phyloP scores from a whole-genome alignment of 1,284 basidiomycete species.

The Sanghuangporus sanghuang region DNA sequence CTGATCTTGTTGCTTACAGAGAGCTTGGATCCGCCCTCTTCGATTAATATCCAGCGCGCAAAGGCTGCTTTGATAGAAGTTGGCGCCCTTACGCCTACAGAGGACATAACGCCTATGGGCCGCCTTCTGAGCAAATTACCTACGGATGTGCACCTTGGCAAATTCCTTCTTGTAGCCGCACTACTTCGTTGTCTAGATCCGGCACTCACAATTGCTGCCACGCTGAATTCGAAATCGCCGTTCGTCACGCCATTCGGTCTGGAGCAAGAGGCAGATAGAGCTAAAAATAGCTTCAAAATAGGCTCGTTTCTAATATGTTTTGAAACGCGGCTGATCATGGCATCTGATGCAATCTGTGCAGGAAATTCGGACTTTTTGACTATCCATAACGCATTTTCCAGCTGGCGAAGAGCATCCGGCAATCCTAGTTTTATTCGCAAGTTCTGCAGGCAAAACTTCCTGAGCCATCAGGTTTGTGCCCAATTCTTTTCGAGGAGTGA shows the following conservation, averaged over 20 bases:
- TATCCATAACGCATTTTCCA: conserved; percentile 85
- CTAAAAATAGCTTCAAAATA: conserved; percentile 76
- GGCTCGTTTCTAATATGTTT: conserved; percentile 41
- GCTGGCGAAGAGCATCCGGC: conserved; percentile 79
- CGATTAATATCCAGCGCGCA: conserved; percentile 89
- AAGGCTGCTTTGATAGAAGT: conserved; percentile 89
- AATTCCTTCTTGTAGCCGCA: conserved; percentile 86
- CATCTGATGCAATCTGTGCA: conserved; percentile 26
- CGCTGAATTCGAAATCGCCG: conserved; percentile 90
- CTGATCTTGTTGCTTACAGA: neutral
- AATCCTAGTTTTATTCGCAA: conserved; percentile 59
- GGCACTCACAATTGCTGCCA: conserved; percentile 92
- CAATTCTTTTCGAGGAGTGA: neutral
- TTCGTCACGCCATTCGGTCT: conserved; percentile 88
- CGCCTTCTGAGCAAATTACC: conserved; percentile 88
- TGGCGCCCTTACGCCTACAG: conserved; percentile 76
- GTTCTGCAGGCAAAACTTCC: conserved; percentile 81
- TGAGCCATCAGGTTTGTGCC: conserved; percentile 73
- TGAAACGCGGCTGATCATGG: neutral
- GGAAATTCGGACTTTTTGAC: conserved; percentile 98
- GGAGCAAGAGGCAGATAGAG: conserved; percentile 83
- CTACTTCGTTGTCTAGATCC: conserved; percentile 91
- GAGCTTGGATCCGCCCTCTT: conserved; percentile 70
- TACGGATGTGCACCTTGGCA: conserved; percentile 94
- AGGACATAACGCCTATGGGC: conserved; percentile 96